These are phyloP conservation scores for Lachancea meyersii DNA, from an alignment of 805 yeast species.

Conservation along the genomic window DNA sequence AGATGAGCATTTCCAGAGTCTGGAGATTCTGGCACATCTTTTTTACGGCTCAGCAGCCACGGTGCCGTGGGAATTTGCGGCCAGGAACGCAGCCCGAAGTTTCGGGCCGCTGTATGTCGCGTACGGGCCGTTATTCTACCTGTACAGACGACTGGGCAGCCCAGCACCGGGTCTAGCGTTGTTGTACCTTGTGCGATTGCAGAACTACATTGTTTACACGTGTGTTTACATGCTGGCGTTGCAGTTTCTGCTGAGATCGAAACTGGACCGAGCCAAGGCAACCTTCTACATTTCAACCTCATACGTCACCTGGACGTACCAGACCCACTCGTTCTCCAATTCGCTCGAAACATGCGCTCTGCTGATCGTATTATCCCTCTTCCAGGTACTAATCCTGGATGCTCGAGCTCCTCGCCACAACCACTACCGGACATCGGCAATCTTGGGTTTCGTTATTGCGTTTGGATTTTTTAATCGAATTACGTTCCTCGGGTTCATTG, in stretches of 20 bases:
- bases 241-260: slow-evolving; percentile 43
- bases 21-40: slow-evolving; percentile 50
- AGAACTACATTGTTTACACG: slow-evolving; percentile 36
- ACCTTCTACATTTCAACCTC: slow-evolving; percentile 40
- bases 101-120: slow-evolving; percentile 57
- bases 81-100: slow-evolving; percentile 51
- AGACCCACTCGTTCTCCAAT: slow-evolving; percentile 86
- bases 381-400: slow-evolving; percentile 27
- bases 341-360: slow-evolving; percentile 56
- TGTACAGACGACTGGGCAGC: slow-evolving; percentile 13
- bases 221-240: slow-evolving; percentile 37
- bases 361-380: slow-evolving; percentile 38
- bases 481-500: slow-evolving; percentile 71
- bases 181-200: slow-evolving; percentile 50
- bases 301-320: slow-evolving; percentile 72
- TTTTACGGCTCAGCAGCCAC: slow-evolving; percentile 21
- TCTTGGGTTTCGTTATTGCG: slow-evolving; percentile 45
- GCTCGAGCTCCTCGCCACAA: slow-evolving; percentile 7
- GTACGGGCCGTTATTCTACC: slow-evolving; percentile 55
- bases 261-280: slow-evolving; percentile 39
- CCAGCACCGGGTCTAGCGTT: slow-evolving; percentile 42
- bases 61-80: slow-evolving; percentile 79
- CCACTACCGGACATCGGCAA: slow-evolving; percentile 15
- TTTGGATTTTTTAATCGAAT: slow-evolving; percentile 80
- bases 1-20: slow-evolving; percentile 93